A percentile compares a stretch with the other conserved stretches of the same genome.
Evolutionary conservation across 805 yeast species (phyloP).

Genomic region (Starmerella floricola): DNA sequence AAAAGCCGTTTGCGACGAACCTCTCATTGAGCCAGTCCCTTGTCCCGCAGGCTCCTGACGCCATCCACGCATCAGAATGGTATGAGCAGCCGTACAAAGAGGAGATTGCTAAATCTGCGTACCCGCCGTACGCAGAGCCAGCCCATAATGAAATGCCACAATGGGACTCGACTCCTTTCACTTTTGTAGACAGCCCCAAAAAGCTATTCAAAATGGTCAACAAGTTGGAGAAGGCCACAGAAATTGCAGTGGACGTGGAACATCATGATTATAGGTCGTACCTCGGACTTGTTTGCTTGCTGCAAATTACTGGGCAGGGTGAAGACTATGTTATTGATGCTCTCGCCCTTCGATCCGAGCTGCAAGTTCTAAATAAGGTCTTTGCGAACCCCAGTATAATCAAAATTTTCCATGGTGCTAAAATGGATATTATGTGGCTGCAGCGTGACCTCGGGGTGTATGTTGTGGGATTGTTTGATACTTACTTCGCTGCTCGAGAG

Average conservation of each 20-base stretch:
- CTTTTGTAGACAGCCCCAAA: conserved; percentile 57
- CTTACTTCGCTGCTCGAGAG: conserved; percentile 74
- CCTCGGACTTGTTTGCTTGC: conserved; percentile 78
- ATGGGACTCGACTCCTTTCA: conserved; percentile 31
- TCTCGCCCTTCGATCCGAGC: conserved; percentile 58
- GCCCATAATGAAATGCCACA: conserved; percentile 19
- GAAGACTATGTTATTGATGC: conserved; percentile 84
- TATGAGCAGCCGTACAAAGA: conserved; percentile 68
- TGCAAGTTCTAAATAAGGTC: conserved; percentile 53
- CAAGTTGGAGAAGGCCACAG: conserved; percentile 40
- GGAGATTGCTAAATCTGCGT: conserved; percentile 61
- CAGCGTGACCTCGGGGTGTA: conserved; percentile 91
- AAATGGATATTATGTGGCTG: conserved; percentile 92
- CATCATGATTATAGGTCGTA: conserved; percentile 89
- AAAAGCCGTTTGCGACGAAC: conserved; percentile 57
- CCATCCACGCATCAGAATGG: conserved; percentile 38
- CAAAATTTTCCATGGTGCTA: conserved; percentile 92
- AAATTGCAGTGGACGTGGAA: conserved; percentile 86
- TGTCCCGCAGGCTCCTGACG: conserved; percentile 29
- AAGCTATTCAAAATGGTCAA: conserved; percentile 43
- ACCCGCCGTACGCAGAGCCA: conserved; percentile 41
- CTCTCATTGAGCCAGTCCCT: conserved; percentile 44
- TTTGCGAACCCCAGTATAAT: conserved; percentile 71
- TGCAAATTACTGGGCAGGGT: conserved; percentile 81
- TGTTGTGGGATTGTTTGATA: conserved; percentile 80